These are phyloP conservation scores for Parachlorella kessleri DNA, from an alignment of 139 green algal species.

Conservation along the genomic window DNA sequence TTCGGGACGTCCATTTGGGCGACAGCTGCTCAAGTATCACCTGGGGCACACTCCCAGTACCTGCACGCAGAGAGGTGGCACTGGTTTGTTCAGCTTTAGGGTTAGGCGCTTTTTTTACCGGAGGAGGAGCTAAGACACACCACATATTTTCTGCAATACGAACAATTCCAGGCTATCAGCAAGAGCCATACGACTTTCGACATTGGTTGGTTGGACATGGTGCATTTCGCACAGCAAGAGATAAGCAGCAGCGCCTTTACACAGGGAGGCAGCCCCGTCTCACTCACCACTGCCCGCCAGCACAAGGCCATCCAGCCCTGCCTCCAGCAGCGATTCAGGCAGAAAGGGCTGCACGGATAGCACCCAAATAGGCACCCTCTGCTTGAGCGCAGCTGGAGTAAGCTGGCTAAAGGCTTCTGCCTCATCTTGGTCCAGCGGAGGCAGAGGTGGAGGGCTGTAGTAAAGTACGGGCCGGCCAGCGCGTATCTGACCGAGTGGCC, in stretches of 20 bases:
- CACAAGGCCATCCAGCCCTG: slow-evolving; percentile 31
- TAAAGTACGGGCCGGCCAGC: slow-evolving; percentile 22
- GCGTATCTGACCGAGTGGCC: slow-evolving; percentile 32
- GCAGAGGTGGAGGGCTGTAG: background rate
- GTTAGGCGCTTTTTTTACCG: too few relatives aligned
- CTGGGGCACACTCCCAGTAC: slow-evolving; percentile 33
- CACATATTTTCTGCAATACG: too few relatives aligned
- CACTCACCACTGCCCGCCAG: slow-evolving; percentile 32
- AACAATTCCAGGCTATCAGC: too few relatives aligned
- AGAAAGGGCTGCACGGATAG: background rate
- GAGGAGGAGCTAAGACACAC: too few relatives aligned
- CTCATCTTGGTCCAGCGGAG: background rate
- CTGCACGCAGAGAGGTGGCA: too few relatives aligned
- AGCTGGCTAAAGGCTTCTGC: background rate
- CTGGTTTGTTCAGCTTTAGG: too few relatives aligned
- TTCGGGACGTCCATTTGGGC: slow-evolving; percentile 14
- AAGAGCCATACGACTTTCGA: too few relatives aligned
- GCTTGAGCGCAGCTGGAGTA: background rate
- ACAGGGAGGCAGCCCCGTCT: too few relatives aligned
- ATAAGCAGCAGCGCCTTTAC: too few relatives aligned
- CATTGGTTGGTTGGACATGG: too few relatives aligned
- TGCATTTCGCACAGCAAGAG: too few relatives aligned
- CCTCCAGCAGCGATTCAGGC: slow-evolving; percentile 17
- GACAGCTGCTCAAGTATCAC: slow-evolving; percentile 3
- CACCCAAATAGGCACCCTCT: slow-evolving; percentile 27